Base-by-base conservation (phyloP, 1,284 basidiomycete genomes). In the Trichosporon faecale region DNA sequence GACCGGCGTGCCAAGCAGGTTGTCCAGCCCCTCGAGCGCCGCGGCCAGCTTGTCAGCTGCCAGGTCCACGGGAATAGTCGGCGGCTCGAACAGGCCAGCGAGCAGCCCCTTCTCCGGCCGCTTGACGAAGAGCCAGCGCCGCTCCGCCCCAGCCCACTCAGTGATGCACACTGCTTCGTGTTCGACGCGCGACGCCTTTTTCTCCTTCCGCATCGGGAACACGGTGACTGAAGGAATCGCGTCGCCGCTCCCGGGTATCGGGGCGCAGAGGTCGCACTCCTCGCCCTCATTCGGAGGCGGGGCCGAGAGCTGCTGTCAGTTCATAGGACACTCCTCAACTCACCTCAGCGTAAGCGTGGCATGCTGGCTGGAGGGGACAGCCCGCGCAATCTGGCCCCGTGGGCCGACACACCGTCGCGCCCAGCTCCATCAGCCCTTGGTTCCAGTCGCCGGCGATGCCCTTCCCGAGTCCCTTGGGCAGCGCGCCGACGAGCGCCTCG, bases 401-500 rank as follows among this genome's bases (percentile, higher is more conserved):
- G 33, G 92, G 91, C 80, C 91, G 93, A 84, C 95, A 98, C 2
- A 97, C 87, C 1, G 93, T 95, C 77, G 92, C 92, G 55, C 94
- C 94, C 3, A 97, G 88, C 67, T 84, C 83, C 83, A 84, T 84
- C 69, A 84, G 73, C 18, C 80, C 83, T 83, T 96, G 93, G 80
- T 96, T 95, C 76, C 94, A 87, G 80, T 95, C 91, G 12, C 94
- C 93, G 0, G 93, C 77, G 23, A 81, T 72, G 0, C 80, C 79
- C 9, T 64, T 49, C 2, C 63, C 64, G 2, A 74, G 67, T 4
- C 73, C 75, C 85, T 76, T 86, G 1, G 76, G 80, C 1, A 84
- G 70, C 11, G 80, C 78, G 21, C 86, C 77, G 12, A 97, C 91
- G 77, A 97, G 87, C 2, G 85, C 86, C 37, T 85, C 85, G 0